Evolutionary conservation across 371 early-diverging fungal species (phyloP), one percentile per base, ranked within the genome.

Genomic region (Blyttiomyces sp.): DNA sequence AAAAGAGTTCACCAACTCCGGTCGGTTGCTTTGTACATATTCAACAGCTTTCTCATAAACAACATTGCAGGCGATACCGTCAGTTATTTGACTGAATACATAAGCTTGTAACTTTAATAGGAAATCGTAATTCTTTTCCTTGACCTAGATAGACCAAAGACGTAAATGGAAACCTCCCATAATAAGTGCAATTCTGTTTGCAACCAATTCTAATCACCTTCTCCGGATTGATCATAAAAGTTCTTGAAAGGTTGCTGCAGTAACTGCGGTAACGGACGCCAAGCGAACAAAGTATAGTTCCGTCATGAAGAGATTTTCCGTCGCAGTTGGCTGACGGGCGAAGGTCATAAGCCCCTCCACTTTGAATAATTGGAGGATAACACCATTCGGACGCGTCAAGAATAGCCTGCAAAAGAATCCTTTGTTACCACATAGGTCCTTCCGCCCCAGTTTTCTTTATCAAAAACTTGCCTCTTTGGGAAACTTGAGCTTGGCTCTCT

Each of bases 301-400:
- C 96, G 0, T 89, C 84, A 63, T 90, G 89, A 17, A 98, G 75
- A 26, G 72, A 74, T 23, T 85, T 79, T 0, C 70, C 65, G 71
- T 89, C 86, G 36, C 92, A 92, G 34, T 74, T 65, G 16, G 95
- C 97, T 1, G 87, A 86, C 4, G 92, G 86, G 58, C 84, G 82
- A 56, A 97, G 74, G 65, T 94, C 89, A 64, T 92, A 99, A 39
- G 83, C 77, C 35, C 97, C 97, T 52, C 98, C 98, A 76, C 93
- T 93, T 75, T 98, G 98, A 53, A 99, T 86, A 61, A 96, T 91
- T 13, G 99, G 98, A 4, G 87, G 79, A 58, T 95, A 94, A 68
- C 96, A 92, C 91, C 94, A 92, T 49, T 99, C 99, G 7, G 87
- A 64, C 54, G 66, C 49, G 21, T 79, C 83, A 26, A 71, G 52